phyloP scores from a whole-genome alignment of 2,329 filamentous ascomycete species.

The Microcyclosporella mali region DNA sequence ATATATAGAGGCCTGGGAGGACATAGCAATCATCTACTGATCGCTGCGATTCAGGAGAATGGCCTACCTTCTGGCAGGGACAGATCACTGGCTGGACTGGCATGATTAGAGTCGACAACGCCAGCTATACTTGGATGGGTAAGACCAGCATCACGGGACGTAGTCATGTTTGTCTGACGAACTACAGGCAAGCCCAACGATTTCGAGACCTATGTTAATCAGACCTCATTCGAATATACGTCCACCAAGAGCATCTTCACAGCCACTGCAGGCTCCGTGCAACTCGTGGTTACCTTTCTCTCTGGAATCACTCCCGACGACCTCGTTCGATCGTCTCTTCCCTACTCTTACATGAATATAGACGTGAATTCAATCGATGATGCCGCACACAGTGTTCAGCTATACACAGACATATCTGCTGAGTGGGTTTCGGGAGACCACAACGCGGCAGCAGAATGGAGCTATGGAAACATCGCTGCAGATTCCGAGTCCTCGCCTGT shows the following conservation, averaged over 20 bases:
- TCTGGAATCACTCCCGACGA: slow-evolving; percentile 65
- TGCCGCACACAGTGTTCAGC: slow-evolving; percentile 55
- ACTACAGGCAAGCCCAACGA: slow-evolving; percentile 58
- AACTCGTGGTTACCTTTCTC: slow-evolving; percentile 61
- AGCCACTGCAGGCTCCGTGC: slow-evolving; percentile 15
- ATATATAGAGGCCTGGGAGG: background rate
- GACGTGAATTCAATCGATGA: slow-evolving; percentile 58
- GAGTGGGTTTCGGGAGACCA: slow-evolving; percentile 65
- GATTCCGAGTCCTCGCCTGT: background rate
- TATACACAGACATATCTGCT: slow-evolving; percentile 67
- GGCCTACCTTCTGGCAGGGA: slow-evolving; percentile 58
- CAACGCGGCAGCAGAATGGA: slow-evolving; percentile 42
- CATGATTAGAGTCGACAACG: slow-evolving; percentile 61
- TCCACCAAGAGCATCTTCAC: slow-evolving; percentile 65
- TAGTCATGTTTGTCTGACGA: slow-evolving; percentile 27
- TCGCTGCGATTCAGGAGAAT: slow-evolving; percentile 40
- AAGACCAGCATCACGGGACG: slow-evolving; percentile 31
- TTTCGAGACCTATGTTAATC: slow-evolving; percentile 45
- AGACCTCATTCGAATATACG: slow-evolving; percentile 62
- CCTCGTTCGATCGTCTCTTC: slow-evolving; percentile 58
- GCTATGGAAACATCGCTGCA: slow-evolving; percentile 4
- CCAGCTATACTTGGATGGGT: slow-evolving; percentile 38
- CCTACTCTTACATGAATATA: slow-evolving; percentile 64
- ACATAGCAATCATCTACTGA: background rate
- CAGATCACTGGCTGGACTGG: slow-evolving; percentile 55